A percentile compares a stretch with the other conserved stretches of the same genome.
Evolutionary conservation across 495 filamentous ascomycete species (phyloP).

Genomic region (Penicillium bialowiezense): DNA sequence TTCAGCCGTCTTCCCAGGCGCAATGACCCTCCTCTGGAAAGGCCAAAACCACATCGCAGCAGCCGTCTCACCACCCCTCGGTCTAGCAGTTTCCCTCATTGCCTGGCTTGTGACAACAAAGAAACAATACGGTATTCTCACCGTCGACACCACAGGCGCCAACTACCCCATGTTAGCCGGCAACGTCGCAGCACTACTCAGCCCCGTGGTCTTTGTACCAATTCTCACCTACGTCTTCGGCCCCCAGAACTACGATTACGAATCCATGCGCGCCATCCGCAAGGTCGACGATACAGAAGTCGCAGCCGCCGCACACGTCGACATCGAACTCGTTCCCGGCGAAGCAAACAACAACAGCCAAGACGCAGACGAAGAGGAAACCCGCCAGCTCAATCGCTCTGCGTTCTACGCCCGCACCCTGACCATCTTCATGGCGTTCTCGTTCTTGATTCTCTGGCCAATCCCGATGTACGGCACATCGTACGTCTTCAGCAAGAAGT

Average conservation of each 20-base stretch:
- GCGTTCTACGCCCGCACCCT: constrained; percentile 75
- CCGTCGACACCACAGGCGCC: constrained; percentile 71
- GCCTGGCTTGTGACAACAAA: constrained; percentile 91
- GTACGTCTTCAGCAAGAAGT: constrained; percentile 86
- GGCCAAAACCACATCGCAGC: constrained; percentile 80
- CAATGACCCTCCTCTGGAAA: constrained; percentile 78
- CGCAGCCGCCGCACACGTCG: constrained; percentile 62
- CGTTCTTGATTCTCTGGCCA: constrained; percentile 84
- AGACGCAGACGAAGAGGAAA: constrained; percentile 56
- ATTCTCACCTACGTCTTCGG: constrained; percentile 73
- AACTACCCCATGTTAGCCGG: constrained; percentile 92
- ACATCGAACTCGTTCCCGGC: constrained; percentile 67
- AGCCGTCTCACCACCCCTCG: constrained; percentile 70
- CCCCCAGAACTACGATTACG: constrained; percentile 84
- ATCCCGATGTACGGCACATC: constrained; percentile 88
- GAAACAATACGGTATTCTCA: constrained; percentile 68
- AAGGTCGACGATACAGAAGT: constrained; percentile 81
- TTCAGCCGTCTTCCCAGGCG: constrained; percentile 78
- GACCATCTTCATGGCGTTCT: constrained; percentile 72
- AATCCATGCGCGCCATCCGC: constrained; percentile 79
- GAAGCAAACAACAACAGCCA: constrained; percentile 37
- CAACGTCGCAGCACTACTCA: constrained; percentile 76
- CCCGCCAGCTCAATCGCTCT: constrained; percentile 64
- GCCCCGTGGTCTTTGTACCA: constrained; percentile 75
- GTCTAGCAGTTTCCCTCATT: constrained; percentile 70